phyloP scores from a whole-genome alignment of 129 eudicot species.

The Flaveria brownii region DNA sequence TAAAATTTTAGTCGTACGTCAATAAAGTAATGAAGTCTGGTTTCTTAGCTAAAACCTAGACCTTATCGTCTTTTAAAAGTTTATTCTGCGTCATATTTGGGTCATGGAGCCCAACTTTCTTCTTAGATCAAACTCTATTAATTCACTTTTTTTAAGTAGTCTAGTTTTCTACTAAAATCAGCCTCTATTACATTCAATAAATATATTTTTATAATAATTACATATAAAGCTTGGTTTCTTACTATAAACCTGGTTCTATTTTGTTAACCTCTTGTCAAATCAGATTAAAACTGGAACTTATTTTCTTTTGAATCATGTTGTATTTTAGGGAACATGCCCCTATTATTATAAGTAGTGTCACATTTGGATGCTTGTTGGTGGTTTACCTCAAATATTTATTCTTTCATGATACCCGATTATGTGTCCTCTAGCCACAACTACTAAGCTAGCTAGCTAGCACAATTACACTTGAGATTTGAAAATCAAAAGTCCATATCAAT shows the following conservation, averaged over 20 bases:
- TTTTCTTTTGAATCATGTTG: neutral
- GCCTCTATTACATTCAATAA: too few relatives aligned
- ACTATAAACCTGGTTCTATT: neutral
- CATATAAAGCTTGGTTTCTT: neutral
- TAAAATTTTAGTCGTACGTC: too few relatives aligned
- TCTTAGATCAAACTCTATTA: too few relatives aligned
- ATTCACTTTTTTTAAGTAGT: too few relatives aligned
- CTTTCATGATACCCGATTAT: neutral
- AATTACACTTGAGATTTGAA: constrained; percentile 5
- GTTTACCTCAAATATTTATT: neutral
- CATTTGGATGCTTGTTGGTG: neutral
- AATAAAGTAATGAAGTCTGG: too few relatives aligned
- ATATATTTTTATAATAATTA: too few relatives aligned
- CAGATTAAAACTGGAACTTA: too few relatives aligned
- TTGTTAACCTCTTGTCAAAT: neutral
- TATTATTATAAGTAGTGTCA: neutral
- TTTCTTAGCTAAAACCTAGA: too few relatives aligned
- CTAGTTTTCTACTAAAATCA: too few relatives aligned
- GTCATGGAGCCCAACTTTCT: too few relatives aligned
- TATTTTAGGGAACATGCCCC: neutral
- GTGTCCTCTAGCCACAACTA: constrained; percentile 2
- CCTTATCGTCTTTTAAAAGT: too few relatives aligned
- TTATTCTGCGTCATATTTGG: too few relatives aligned
- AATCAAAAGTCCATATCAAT: constrained; percentile 1
- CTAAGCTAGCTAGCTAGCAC: neutral